These are phyloP conservation scores for Cytospora chrysosperma DNA, from an alignment of 2,329 filamentous ascomycete genomes.

Conservation along the genomic window DNA sequence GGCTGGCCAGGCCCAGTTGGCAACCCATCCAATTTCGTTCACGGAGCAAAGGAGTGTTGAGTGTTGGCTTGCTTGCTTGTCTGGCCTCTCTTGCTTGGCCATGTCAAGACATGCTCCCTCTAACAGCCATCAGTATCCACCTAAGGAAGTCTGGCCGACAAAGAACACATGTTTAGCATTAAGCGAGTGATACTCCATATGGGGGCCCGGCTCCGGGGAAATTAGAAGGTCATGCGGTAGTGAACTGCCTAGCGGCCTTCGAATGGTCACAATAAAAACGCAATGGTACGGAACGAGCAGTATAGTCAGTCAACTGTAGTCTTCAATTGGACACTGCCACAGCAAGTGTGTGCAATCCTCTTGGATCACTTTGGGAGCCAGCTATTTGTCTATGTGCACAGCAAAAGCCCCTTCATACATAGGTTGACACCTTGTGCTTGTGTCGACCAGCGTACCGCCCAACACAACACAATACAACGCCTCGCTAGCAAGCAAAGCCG, in stretches of 20 bases:
- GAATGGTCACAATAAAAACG: background rate
- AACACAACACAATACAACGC: slow-evolving; percentile 14
- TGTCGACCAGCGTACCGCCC: background rate
- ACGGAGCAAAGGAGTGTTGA: no score
- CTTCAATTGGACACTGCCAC: background rate
- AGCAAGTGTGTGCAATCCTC: slow-evolving; percentile 1
- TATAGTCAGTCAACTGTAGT: background rate
- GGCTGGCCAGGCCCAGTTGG: no score
- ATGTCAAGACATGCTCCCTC: no score
- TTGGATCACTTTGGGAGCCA: slow-evolving; percentile 1
- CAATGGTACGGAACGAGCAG: background rate
- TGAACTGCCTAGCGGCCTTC: background rate
- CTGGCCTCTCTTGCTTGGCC: no score
- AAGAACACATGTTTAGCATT: no score
- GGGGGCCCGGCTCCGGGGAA: no score
- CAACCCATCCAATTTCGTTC: no score
- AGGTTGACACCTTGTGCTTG: background rate
- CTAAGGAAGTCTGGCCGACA: no score
- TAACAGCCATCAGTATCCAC: no score
- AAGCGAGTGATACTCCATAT: no score
- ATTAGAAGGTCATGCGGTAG: background rate
- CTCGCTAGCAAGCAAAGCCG: slow-evolving; percentile 7
- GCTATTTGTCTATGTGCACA: background rate
- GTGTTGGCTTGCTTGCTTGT: no score
- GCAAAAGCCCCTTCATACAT: background rate